phyloP scores from a whole-genome alignment of 2,329 filamentous ascomycete species.

The Lachnellula willkommii region DNA sequence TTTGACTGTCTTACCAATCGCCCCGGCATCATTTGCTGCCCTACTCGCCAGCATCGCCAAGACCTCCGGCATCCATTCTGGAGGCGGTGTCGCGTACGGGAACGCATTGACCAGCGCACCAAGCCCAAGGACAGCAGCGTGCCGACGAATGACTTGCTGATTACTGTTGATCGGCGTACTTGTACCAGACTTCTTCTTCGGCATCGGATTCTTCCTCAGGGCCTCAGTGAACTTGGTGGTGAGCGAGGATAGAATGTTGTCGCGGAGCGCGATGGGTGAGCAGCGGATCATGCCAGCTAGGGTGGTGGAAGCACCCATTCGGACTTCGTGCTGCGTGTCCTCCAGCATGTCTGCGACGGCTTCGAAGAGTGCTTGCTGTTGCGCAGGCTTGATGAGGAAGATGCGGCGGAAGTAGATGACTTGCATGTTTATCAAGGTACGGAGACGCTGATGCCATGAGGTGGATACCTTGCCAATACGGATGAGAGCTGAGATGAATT shows the following conservation, averaged over 20 bases:
- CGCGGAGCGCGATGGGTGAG: slow-evolving; percentile 74
- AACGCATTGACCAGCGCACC: slow-evolving; percentile 92
- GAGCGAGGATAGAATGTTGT: slow-evolving; percentile 68
- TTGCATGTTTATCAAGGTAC: slow-evolving; percentile 96
- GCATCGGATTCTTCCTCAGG: slow-evolving; percentile 79
- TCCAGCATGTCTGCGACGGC: slow-evolving; percentile 95
- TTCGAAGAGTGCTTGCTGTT: slow-evolving; percentile 77
- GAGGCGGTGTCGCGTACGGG: slow-evolving; percentile 90
- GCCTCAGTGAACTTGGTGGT: slow-evolving; percentile 74
- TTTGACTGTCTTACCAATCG: slow-evolving; percentile 95
- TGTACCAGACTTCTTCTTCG: slow-evolving; percentile 63
- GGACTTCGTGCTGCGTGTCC: slow-evolving; percentile 88
- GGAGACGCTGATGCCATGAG: slow-evolving; percentile 92
- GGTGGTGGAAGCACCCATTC: slow-evolving; percentile 85
- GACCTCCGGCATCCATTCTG: slow-evolving; percentile 88
- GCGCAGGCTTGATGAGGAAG: slow-evolving; percentile 71
- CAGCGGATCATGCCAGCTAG: slow-evolving; percentile 97
- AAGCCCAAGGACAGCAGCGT: slow-evolving; percentile 86
- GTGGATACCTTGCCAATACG: slow-evolving; percentile 76
- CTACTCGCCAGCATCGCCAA: slow-evolving; percentile 77
- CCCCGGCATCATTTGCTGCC: slow-evolving; percentile 81
- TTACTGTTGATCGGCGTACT: slow-evolving; percentile 67
- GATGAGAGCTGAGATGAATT: slow-evolving; percentile 81
- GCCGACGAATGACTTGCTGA: slow-evolving; percentile 72
- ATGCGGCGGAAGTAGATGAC: slow-evolving; percentile 96